These are phyloP conservation scores for Thermoascus crustaceus DNA, from an alignment of 2,329 filamentous ascomycete genomes.

Conservation along the genomic window DNA sequence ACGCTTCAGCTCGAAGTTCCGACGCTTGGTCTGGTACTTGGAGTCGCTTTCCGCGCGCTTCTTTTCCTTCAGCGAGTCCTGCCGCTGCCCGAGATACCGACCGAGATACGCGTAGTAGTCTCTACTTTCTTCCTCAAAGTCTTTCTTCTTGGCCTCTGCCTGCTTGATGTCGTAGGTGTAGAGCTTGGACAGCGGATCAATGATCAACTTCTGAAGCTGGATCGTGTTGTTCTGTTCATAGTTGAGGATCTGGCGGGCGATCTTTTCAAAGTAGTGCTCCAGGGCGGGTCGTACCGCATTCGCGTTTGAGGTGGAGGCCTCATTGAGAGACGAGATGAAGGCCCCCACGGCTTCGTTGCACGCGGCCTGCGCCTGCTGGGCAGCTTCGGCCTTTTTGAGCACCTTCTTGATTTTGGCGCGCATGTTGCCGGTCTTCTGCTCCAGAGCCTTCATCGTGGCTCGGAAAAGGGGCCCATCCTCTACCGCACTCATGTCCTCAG, in stretches of 20 bases:
- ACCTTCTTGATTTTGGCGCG: slow-evolving; percentile 92
- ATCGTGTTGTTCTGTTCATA: slow-evolving; percentile 79
- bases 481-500: slow-evolving; percentile 72
- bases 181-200: slow-evolving; percentile 83
- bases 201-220: slow-evolving; percentile 86
- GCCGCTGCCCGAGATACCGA: slow-evolving; percentile 89
- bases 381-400: slow-evolving; percentile 85
- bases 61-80: slow-evolving; percentile 95
- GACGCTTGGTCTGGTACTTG: slow-evolving; percentile 89
- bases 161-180: slow-evolving; percentile 97
- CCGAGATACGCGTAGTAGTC: slow-evolving; percentile 96
- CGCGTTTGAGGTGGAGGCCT: slow-evolving; percentile 82
- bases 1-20: slow-evolving; percentile 91
- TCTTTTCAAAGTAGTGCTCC: slow-evolving; percentile 97
- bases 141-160: slow-evolving; percentile 90
- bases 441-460: slow-evolving; percentile 90
- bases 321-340: slow-evolving; percentile 78
- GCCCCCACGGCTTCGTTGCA: slow-evolving; percentile 78
- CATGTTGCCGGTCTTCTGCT: slow-evolving; percentile 95
- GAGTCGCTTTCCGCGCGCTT: slow-evolving; percentile 90
- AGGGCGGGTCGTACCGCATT: slow-evolving; percentile 95
- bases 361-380: slow-evolving; percentile 66
- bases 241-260: slow-evolving; percentile 76
- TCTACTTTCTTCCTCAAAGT: slow-evolving; percentile 97
- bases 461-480: slow-evolving; percentile 94